These are phyloP conservation scores for Eucalyptus cloeziana DNA, from an alignment of 345 rosid genomes.

Conservation along the genomic window DNA sequence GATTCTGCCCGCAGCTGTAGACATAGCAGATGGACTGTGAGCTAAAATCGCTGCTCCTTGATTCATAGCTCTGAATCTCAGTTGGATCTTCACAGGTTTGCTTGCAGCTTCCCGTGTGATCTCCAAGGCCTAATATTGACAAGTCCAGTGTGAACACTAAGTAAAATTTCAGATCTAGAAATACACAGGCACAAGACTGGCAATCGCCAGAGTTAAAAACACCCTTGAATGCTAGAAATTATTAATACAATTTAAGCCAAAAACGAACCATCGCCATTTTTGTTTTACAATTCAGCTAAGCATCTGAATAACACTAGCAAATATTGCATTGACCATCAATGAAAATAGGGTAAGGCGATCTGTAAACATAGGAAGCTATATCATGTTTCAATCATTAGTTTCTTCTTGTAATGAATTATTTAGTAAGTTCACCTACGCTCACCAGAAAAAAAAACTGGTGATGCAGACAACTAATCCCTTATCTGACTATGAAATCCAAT, in stretches of 20 bases:
- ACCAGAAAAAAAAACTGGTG: background rate
- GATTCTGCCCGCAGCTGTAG: background rate
- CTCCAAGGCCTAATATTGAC: background rate
- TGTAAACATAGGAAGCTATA: background rate
- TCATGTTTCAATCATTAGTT: background rate
- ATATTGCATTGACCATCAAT: background rate
- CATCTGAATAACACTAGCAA: background rate
- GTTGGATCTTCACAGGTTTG: background rate
- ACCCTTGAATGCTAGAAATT: background rate
- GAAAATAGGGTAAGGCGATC: background rate
- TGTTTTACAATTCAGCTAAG: background rate
- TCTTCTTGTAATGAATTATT: background rate
- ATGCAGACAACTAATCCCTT: background rate
- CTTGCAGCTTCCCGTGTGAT: background rate
- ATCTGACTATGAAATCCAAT: background rate
- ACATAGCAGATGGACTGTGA: constrained; percentile 5
- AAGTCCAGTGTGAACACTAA: background rate
- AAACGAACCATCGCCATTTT: background rate
- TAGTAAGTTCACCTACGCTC: background rate
- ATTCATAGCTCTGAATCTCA: background rate
- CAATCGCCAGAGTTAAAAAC: background rate
- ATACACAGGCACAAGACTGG: background rate
- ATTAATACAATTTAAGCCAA: background rate
- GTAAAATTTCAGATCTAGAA: background rate
- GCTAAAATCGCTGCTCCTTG: background rate